These are phyloP conservation scores for Escovopsis weberi DNA, from an alignment of 2,329 filamentous ascomycete genomes.

Conservation along the genomic window DNA sequence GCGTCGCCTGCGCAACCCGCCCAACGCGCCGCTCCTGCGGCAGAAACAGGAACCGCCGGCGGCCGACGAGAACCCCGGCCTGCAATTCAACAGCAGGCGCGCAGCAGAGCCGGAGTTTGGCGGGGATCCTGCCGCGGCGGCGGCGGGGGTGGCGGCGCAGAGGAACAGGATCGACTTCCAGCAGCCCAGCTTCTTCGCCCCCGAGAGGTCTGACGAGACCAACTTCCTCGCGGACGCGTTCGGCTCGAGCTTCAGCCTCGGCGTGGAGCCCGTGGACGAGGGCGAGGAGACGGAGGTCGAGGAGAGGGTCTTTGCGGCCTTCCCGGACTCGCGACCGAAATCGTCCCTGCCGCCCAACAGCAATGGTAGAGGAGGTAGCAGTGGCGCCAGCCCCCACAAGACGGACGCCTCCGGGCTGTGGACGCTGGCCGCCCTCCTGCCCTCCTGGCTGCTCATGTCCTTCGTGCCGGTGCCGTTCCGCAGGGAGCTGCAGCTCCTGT, in stretches of 20 bases:
- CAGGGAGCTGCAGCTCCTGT: constrained; percentile 14
- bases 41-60: constrained; percentile 26
- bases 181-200: constrained; percentile 47
- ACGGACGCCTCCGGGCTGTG: constrained; percentile 9
- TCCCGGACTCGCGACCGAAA: too few species aligned
- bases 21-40: constrained; percentile 37
- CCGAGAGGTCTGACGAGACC: constrained; percentile 21
- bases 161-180: constrained; percentile 31
- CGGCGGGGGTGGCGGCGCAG: constrained; percentile 4
- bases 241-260: constrained; percentile 27
- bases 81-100: background rate
- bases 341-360: too few species aligned
- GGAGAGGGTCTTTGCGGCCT: background rate
- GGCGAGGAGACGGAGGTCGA: background rate
- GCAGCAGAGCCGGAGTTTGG: constrained; percentile 1
- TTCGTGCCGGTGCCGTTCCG: constrained; percentile 10
- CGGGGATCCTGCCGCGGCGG: background rate
- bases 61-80: constrained; percentile 7
- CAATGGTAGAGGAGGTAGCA: too few species aligned
- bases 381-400: background rate
- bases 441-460: constrained; percentile 14
- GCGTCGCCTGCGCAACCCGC: constrained; percentile 46
- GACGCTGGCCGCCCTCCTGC: constrained; percentile 10
- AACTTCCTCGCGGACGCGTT: constrained; percentile 30
- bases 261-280: constrained; percentile 13